A percentile compares a stretch with the other conserved stretches of the same genome.
Evolutionary conservation across 306 rosid genomes (phyloP).

Genomic region (Acacia confusa): DNA sequence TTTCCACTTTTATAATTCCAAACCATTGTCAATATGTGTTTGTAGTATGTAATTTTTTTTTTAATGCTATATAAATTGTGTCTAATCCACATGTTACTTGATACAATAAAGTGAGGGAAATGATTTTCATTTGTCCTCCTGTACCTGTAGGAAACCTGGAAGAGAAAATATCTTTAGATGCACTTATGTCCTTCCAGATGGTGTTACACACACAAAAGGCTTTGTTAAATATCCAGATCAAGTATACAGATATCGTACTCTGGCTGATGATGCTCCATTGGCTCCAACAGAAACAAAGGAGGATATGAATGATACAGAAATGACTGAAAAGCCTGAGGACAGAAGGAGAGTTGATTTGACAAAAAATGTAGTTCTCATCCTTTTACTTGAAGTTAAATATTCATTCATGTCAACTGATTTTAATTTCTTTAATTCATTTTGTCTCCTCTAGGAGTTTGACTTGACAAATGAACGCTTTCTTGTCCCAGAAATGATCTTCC

Average conservation of each 20-base stretch:
- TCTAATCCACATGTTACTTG: neutral
- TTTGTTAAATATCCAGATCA: conserved; percentile 74
- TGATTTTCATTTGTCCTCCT: neutral
- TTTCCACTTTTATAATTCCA: neutral
- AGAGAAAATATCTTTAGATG: conserved; percentile 67
- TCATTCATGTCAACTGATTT: neutral
- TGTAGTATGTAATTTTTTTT: neutral
- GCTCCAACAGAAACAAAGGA: conserved; percentile 27
- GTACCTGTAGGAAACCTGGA: conserved; percentile 57
- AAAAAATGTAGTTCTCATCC: conserved; percentile 56
- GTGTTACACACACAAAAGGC: conserved; percentile 71
- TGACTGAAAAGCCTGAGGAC: conserved; percentile 42
- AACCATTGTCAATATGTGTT: neutral
- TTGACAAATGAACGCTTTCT: conserved; percentile 94
- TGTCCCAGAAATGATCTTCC: conserved; percentile 95
- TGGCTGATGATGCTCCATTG: conserved; percentile 38
- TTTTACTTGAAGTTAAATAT: neutral
- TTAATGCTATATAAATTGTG: neutral
- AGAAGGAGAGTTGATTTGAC: conserved; percentile 66
- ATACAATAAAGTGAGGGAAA: neutral
- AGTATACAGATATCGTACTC: conserved; percentile 54
- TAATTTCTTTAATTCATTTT: conserved; percentile 5
- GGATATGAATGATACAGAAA: conserved; percentile 33
- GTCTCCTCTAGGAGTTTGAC: conserved; percentile 71
- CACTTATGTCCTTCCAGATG: conserved; percentile 94